Conservation (phyloP, 2,329 filamentous ascomycete species). For the Chlorencoelia australis region DNA sequence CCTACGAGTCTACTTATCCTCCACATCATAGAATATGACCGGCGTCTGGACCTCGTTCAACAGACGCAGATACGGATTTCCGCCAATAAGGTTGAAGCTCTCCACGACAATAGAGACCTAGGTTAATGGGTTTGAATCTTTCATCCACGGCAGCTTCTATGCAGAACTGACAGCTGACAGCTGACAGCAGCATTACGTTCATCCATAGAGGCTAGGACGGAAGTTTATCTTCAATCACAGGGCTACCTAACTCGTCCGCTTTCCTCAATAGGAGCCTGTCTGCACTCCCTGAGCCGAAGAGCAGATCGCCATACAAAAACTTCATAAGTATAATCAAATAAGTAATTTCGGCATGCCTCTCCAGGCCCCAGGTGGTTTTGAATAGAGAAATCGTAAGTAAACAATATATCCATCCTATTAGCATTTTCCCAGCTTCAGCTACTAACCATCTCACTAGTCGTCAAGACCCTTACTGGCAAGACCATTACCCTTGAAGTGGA, state of each 20-base stretch:
- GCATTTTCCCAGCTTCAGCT: too few species aligned
- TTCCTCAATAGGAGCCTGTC: background rate
- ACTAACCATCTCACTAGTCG: too few species aligned
- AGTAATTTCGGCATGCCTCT: too few species aligned
- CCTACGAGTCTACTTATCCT: background rate
- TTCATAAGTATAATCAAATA: too few species aligned
- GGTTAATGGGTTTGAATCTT: conserved; percentile 28
- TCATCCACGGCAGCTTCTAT: conserved; percentile 26
- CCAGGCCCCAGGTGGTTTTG: too few species aligned
- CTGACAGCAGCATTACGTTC: conserved; percentile 22
- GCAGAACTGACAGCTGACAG: too few species aligned
- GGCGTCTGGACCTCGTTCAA: conserved; percentile 5
- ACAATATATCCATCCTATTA: too few species aligned
- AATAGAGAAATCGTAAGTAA: too few species aligned
- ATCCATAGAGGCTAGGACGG: conserved; percentile 26
- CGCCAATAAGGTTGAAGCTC: conserved; percentile 7
- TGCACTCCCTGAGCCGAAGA: background rate
- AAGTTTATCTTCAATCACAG: conserved; percentile 25
- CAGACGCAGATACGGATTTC: conserved; percentile 4
- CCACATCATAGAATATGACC: background rate
- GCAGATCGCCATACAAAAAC: background rate
- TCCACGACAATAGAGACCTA: conserved; percentile 4
- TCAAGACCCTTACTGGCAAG: conserved; percentile 62
- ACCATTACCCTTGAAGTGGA: conserved; percentile 61
- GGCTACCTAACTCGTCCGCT: background rate